A percentile compares a stretch with the other conserved stretches of the same genome.
Evolutionary conservation across 108 stramenopile genomes (phyloP).

Genomic region (Nitzschia putrida): DNA sequence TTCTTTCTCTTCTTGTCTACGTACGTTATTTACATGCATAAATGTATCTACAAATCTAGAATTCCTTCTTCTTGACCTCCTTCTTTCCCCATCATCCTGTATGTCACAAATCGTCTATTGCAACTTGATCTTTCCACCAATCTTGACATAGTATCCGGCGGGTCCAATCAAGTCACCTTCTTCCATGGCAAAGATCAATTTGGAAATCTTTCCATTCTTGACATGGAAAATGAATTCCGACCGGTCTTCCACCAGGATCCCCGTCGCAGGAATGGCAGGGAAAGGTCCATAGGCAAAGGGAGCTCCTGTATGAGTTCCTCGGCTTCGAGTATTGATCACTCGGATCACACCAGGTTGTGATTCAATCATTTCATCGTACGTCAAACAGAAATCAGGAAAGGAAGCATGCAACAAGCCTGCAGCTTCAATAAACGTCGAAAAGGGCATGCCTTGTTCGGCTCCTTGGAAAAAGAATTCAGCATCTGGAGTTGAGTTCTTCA

Average conservation of each 20-base stretch:
- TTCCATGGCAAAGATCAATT: neutral
- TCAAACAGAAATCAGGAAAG: conserved; percentile 2
- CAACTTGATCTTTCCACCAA: neutral
- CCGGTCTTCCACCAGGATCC: neutral
- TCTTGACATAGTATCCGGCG: neutral
- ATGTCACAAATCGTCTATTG: no score
- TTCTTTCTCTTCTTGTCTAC: no score
- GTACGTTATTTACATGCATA: no score
- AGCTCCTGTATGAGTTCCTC: neutral
- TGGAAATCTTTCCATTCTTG: neutral
- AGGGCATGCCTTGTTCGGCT: neutral
- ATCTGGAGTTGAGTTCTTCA: neutral
- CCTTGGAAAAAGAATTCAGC: neutral
- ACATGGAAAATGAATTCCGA: neutral
- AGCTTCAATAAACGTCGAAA: neutral
- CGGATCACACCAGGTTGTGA: neutral
- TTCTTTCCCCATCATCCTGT: no score
- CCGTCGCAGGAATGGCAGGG: neutral
- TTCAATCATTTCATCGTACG: neutral
- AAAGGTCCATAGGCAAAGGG: neutral
- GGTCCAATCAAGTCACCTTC: neutral
- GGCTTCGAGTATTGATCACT: neutral
- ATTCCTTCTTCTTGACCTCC: no score
- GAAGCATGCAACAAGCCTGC: neutral
- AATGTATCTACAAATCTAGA: no score